phyloP scores from a whole-genome alignment of 208 protist genomes.

The Trypanosomatidae sp. region DNA sequence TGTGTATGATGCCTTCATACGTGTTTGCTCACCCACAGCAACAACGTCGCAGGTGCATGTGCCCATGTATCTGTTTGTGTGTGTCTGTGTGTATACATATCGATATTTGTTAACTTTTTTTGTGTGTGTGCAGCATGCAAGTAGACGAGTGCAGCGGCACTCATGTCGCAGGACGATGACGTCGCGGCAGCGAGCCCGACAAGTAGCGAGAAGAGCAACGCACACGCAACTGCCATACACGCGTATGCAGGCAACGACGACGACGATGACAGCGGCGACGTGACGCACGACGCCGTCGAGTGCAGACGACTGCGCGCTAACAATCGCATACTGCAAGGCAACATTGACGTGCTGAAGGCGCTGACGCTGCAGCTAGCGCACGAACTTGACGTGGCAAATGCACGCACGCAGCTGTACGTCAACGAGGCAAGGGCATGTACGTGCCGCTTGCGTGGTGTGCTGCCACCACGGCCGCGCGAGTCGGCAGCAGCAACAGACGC shows the following conservation, averaged over 20 bases:
- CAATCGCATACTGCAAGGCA: conserved; percentile 9
- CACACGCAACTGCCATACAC: neutral
- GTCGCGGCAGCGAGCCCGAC: too few relatives aligned
- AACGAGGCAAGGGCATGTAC: neutral
- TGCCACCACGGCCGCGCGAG: conserved; percentile 83
- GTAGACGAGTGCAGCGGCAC: neutral
- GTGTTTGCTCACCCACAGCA: too few relatives aligned
- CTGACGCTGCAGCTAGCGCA: conserved; percentile 8
- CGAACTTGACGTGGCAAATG: conserved; percentile 11
- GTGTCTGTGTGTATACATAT: neutral
- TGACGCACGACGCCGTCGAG: neutral
- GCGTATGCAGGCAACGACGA: neutral
- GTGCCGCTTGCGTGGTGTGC: too few relatives aligned
- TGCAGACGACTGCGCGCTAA: conserved; percentile 3
- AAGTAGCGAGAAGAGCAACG: neutral
- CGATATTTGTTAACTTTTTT: neutral
- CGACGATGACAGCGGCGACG: neutral
- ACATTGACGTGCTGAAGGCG: conserved; percentile 21
- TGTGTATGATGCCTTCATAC: too few relatives aligned
- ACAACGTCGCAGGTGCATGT: too few relatives aligned
- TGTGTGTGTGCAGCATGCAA: neutral
- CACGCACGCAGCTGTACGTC: conserved; percentile 2
- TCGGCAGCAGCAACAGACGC: conserved; percentile 40
- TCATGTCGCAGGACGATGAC: neutral
- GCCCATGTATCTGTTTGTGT: neutral